Evolutionary conservation across 176 grass and related monocot species (phyloP), one percentile per base, ranked within the genome.

Genomic region (Carex kokanica): DNA sequence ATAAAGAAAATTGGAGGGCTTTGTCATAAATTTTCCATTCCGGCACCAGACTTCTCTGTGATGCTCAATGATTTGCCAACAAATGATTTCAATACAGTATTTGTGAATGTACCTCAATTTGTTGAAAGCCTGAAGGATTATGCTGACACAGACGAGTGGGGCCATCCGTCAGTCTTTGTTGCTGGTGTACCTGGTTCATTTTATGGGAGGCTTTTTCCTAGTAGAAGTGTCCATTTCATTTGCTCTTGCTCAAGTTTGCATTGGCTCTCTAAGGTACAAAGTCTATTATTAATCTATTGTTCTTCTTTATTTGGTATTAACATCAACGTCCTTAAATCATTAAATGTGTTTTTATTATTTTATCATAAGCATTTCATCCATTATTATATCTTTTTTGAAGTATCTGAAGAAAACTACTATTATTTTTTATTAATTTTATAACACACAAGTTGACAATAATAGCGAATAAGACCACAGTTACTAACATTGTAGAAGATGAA

Each of bases 61-160:
- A 90, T 95, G 83, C 97, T 99, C 55, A 99, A 99, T 82, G 93
- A 99, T 85, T 91, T 99, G 40, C 93, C 97, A 6, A 93, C 93
- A 38, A 99, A 99, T 81, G 97, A 99, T 88, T 99, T 95, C 89
- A 99, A 99, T 77, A 78, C 93, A 53, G 84, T 93, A 73, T 99
- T 99, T 81, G 86, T 96, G 82, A 93, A 87, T 74, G 77, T 90
- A 13, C 86, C 93, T 51, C 87, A 91, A 74, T 95, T 99, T 83
- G 85, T 84, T 21, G 80, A 78, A 41, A 87, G 79, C 52, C 91
- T 95, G 60, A 89, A 88, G 72, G 55, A 85, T 40, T 80, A 84
- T 27, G 79, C 84, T 60, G 75, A 47, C 81, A 58, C 70, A 49
- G 84, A 92, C 64, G 93, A 90, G 71, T 90, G 88, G 74, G 69